A percentile compares a stretch with the other conserved stretches of the same genome.
Conservation (phyloP, 257 asterid genomes). For the Solanum sejunctum region DNA sequence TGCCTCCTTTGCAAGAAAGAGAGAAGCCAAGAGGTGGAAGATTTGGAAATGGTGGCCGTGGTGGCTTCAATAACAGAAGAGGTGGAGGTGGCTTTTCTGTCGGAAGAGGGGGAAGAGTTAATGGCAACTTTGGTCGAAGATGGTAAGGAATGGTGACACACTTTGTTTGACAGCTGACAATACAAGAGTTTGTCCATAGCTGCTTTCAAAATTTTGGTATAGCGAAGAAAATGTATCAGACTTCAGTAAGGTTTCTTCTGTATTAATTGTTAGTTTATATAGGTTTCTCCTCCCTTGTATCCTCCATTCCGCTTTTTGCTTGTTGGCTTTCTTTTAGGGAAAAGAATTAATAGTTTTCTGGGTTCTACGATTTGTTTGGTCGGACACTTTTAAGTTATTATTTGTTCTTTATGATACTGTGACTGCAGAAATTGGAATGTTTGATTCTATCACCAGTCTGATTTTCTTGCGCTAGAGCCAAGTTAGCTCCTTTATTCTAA, state of each 20-base stretch:
- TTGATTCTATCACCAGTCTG: background rate
- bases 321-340: background rate
- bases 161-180: background rate
- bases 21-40: constrained; percentile 41
- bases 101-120: constrained; percentile 23
- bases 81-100: constrained; percentile 15
- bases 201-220: background rate
- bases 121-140: constrained; percentile 22
- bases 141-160: constrained; percentile 27
- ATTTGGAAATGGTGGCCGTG: constrained; percentile 41
- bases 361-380: background rate
- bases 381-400: background rate
- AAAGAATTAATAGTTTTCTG: background rate
- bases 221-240: background rate
- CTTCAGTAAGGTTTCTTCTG: background rate
- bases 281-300: background rate
- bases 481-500: background rate
- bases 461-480: background rate
- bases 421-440: background rate
- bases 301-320: background rate
- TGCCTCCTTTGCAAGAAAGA: constrained; percentile 72
- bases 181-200: background rate
- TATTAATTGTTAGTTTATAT: background rate
- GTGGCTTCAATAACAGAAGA: constrained; percentile 31
- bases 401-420: background rate